Evolutionary conservation across 768 basidiomycete genomes (phyloP).

Genomic region (Cyathus striatus): DNA sequence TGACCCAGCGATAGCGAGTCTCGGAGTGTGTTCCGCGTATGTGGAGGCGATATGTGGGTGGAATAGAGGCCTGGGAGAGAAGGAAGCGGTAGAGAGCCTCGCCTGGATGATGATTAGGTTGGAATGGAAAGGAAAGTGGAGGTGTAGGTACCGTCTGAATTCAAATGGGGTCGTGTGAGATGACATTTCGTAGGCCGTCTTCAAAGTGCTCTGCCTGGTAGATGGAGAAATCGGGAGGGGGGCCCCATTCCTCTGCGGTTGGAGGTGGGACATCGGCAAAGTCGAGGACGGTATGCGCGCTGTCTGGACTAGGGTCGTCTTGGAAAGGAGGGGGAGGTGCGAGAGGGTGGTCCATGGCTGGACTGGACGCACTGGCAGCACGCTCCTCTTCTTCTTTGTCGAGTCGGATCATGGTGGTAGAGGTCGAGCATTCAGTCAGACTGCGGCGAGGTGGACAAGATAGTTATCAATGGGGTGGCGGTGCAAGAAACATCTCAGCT

Average conservation of each 20-base stretch:
- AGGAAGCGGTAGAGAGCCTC: conserved; percentile 74
- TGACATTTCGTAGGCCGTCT: conserved; percentile 39
- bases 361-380: too few species aligned
- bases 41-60: conserved; percentile 41
- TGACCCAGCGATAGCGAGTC: conserved; percentile 42
- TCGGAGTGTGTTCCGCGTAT: conserved; percentile 56
- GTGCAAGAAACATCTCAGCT: too few species aligned
- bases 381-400: too few species aligned
- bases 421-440: too few species aligned
- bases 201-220: conserved; percentile 62
- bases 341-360: too few species aligned
- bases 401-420: too few species aligned
- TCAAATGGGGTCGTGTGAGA: conserved; percentile 72
- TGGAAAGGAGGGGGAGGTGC: too few species aligned
- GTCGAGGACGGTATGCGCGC: not conserved
- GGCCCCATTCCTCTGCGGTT: conserved; percentile 14
- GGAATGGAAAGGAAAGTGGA: conserved; percentile 3
- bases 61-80: conserved; percentile 43
- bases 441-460: too few species aligned
- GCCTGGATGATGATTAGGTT: conserved; percentile 9
- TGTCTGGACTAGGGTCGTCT: too few species aligned
- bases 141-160: conserved; percentile 46
- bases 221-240: conserved; percentile 57
- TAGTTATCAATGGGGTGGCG: too few species aligned
- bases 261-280: not conserved